Base-by-base conservation (phyloP, 2,329 filamentous ascomycete species). In the Fusarium anguioides region DNA sequence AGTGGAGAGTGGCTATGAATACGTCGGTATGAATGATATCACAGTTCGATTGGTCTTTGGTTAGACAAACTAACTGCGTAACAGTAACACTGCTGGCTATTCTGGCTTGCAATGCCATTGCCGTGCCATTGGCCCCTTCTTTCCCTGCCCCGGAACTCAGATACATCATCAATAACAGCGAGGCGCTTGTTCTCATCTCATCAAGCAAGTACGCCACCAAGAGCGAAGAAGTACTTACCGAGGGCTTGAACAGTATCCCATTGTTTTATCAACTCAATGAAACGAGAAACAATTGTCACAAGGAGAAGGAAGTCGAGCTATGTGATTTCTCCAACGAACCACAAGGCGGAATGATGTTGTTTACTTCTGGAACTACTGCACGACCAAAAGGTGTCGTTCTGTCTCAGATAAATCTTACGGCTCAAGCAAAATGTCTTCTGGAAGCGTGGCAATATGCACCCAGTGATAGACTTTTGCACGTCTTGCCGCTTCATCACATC, bases 1-100 rank as follows among this genome's bases (percentile, higher is more conserved):
- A 63, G 90, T 96, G 41, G 95, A 97, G 83, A 98, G 97, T 79
- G 91, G 94, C 79, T 98, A 97, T 81, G 94, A 98, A 81, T 98
- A 97, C 88, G 91, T 97, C 81, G 95, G 95, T 97, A 89, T 77
- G 83, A 21, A n/a, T 14, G 12, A 31, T 2, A 14, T 6, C 24
- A 15, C 5, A 29, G 10, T 11, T 8, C 9, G 27, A 29, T 29
- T 4, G 27, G 8, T 12, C 4, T 29, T 4, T 29, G 7, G 9
- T 29, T 12, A 29, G 6, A 4, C 14, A 14, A 31, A 9, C 29
- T 31, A 15, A 31, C 7, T 14, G 7, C 11, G 9, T 15, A 15
- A 31, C 74, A 97, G 96, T 98, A 67, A 97, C 93, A 6, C 86
- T 97, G 11, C 87, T 99, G 35, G 91, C 94, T 23, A 91, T 96